Base-by-base conservation (phyloP, 768 basidiomycete species). In the Agaricus sinodeliciosus region DNA sequence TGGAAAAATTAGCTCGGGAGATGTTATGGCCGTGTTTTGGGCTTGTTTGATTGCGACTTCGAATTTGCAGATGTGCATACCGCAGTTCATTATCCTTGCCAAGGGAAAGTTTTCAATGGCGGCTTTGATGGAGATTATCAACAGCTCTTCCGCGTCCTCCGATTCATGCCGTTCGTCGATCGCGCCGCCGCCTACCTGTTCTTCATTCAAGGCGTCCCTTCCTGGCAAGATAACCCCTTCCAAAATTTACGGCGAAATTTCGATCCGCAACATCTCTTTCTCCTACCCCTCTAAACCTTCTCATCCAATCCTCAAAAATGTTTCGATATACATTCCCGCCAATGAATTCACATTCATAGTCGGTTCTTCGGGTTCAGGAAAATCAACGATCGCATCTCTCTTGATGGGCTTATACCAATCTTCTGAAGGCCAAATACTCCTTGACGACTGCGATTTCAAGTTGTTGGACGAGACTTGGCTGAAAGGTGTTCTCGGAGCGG, bases 21-120 rank as follows among this genome's bases (percentile, higher is more conserved):
- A 85, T 34, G 88, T 97, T 57, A 94, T 94, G 86, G 84, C 88
- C n/a, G 91, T 94, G 48, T 99, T 98, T 67, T 98, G 95, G 94
- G 94, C 95, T 0, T 94, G 91, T 65, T 73, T 97, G 18, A 88
- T 97, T 56, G 93, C 91, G 0, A 86, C 88, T 1, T 85, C 79
- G 59, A 93, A 91, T 65, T 70, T 96, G 2, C 93, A 96, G 65
- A 82, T 87, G 77, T 84, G 83, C 60, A 81, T 97, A 9, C 93
- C 94, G 0, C 82, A 89, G 55, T 70, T 91, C 59, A 84, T 94
- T 57, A 68, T 75, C 27, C 70, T 96, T 55, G 77, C 85, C 15
- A 87, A 87, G 63, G 95, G 92, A 51, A 96, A 95, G 65, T 80
- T 80, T 50, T 82, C 88, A 3, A 85, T 92, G 77, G 82, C 77